phyloP scores from a whole-genome alignment of 129 eudicot genomes.

The Flaveria trinervia region DNA sequence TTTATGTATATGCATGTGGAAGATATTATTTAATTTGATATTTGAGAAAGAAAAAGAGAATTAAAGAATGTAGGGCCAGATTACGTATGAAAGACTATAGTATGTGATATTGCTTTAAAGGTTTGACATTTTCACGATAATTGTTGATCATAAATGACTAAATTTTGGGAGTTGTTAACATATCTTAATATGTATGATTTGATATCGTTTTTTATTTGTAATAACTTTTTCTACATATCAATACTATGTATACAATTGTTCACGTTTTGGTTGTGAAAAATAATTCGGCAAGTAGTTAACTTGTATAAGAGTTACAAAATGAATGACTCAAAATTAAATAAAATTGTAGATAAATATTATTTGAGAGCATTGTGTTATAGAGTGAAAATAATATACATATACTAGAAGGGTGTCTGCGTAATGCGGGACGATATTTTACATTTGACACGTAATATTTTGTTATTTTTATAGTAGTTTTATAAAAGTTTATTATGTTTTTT shows the following conservation, averaged over 20 bases:
- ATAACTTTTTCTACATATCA: background rate
- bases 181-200: conserved; percentile 13
- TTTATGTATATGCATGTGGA: background rate
- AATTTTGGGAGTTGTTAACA: conserved; percentile 5
- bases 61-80: background rate
- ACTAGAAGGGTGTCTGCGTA: no score
- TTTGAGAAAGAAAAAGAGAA: background rate
- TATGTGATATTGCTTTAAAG: background rate
- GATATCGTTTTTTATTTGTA: background rate
- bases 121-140: conserved; percentile 24
- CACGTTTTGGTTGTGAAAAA: background rate
- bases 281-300: background rate
- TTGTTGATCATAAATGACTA: conserved; percentile 15
- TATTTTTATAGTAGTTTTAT: no score
- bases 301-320: background rate
- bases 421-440: no score
- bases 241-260: background rate
- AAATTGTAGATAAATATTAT: no score
- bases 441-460: no score
- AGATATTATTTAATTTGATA: background rate
- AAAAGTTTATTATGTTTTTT: no score
- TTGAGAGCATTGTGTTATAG: no score
- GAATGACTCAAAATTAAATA: no score
- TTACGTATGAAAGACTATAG: conserved; percentile 2
- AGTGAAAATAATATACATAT: no score